phyloP scores from a whole-genome alignment of 129 eudicot genomes.

The Logfia minima region DNA sequence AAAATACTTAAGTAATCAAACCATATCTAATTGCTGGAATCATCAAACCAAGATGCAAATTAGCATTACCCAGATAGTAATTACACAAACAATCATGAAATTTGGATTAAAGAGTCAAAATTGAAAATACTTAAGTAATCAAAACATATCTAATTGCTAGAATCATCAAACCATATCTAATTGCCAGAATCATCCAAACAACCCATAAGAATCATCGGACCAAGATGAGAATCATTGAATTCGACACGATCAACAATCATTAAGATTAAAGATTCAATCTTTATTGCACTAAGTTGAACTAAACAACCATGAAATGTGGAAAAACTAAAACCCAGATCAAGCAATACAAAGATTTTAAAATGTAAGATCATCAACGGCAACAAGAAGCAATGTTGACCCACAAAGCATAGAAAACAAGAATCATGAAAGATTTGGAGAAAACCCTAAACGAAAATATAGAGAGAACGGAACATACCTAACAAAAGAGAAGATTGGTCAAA shows the following conservation, averaged over 20 bases:
- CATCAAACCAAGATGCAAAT: slow-evolving; percentile 6
- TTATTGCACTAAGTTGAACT: slow-evolving; percentile 6
- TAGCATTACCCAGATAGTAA: slow-evolving; percentile 6
- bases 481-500: slow-evolving; percentile 13
- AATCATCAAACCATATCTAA: background rate
- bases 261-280: background rate
- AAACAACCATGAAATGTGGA: background rate
- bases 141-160: background rate
- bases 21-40: background rate
- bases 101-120: too few relatives aligned
- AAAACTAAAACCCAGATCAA: slow-evolving; percentile 14
- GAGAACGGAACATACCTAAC: slow-evolving; percentile 18
- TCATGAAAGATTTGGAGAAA: background rate
- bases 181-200: too few relatives aligned
- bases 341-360: background rate
- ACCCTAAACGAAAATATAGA: background rate
- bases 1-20: background rate
- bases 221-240: background rate
- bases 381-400: background rate
- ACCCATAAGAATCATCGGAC: too few relatives aligned
- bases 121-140: background rate
- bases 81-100: background rate
- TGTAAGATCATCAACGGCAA: slow-evolving; percentile 2
- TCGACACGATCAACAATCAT: background rate
- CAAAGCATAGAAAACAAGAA: background rate